A percentile compares a stretch with the other conserved stretches of the same genome.
Evolutionary conservation across 148 eudicot genomes (phyloP).

Genomic region (Silene latifolia): DNA sequence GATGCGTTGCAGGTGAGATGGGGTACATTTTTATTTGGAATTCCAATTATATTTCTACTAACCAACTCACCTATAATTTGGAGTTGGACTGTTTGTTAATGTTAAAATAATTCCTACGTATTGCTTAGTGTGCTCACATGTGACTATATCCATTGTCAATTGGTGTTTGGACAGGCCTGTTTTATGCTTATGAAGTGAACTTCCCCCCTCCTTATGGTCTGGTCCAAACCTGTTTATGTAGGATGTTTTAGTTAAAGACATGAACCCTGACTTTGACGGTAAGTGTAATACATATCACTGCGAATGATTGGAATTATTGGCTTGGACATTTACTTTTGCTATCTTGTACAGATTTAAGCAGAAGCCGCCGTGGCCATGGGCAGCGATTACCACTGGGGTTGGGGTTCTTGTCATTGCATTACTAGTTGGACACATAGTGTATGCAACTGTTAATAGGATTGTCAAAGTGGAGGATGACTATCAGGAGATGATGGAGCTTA

Average conservation of each 20-base stretch:
- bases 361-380: slow-evolving; percentile 82
- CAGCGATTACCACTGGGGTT: slow-evolving; percentile 47
- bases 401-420: slow-evolving; percentile 68
- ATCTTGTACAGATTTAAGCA: slow-evolving; percentile 68
- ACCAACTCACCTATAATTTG: not conserved
- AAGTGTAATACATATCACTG: not conserved
- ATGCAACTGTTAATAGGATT: slow-evolving; percentile 75
- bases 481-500: slow-evolving; percentile 70
- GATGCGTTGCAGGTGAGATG: slow-evolving; percentile 83
- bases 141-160: not conserved
- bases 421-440: slow-evolving; percentile 68
- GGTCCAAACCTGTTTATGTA: not conserved
- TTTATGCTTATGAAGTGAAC: not conserved
- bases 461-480: slow-evolving; percentile 85
- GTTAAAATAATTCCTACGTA: not conserved
- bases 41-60: not conserved
- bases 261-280: not conserved
- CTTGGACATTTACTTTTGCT: not conserved
- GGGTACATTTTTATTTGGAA: not conserved
- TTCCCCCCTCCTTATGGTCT: not conserved
- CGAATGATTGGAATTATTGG: not conserved
- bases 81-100: not conserved
- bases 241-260: not conserved
- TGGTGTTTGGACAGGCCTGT: not conserved
- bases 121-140: not conserved